Conservation (phyloP, 2,329 filamentous ascomycete species). For the Ophiostoma sp. region DNA sequence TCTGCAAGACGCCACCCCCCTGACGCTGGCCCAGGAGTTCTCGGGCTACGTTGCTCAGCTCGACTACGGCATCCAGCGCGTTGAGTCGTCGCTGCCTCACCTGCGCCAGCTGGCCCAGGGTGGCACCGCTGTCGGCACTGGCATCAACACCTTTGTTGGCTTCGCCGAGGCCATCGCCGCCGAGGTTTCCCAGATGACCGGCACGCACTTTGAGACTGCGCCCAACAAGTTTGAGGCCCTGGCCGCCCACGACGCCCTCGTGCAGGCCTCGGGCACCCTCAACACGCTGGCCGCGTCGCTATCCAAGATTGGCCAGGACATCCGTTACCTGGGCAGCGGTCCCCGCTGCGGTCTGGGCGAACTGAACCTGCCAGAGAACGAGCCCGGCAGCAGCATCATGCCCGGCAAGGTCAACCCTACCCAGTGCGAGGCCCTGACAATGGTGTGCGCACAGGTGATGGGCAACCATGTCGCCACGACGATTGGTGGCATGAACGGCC, state of each 20-base stretch:
- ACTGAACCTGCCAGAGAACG: conserved; percentile 90
- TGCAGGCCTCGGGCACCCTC: conserved; percentile 86
- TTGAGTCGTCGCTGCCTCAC: conserved; percentile 76
- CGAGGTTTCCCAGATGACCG: conserved; percentile 88
- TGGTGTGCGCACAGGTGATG: conserved; percentile 97
- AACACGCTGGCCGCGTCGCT: conserved; percentile 89
- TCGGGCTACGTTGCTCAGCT: conserved; percentile 95
- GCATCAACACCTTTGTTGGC: conserved; percentile 94
- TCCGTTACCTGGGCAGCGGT: conserved; percentile 92
- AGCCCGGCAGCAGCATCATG: conserved; percentile 98
- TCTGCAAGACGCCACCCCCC: conserved; percentile 90
- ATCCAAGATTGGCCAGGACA: conserved; percentile 97
- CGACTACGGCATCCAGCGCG: conserved; percentile 80
- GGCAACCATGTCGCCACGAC: conserved; percentile 93
- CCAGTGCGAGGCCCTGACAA: conserved; percentile 94
- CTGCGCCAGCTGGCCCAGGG: conserved; percentile 86
- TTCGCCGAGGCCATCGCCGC: conserved; percentile 90
- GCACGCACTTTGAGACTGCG: conserved; percentile 87
- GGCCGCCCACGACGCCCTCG: conserved; percentile 90
- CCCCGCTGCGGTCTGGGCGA: conserved; percentile 94
- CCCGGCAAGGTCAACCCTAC: conserved; percentile 99
- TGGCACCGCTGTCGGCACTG: conserved; percentile 93
- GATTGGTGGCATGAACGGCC: conserved; percentile 92
- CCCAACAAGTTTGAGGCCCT: conserved; percentile 99
- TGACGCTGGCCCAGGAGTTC: conserved; percentile 96